These are phyloP conservation scores for Strigomonas culicis DNA, from an alignment of 208 protist species.

Conservation along the genomic window DNA sequence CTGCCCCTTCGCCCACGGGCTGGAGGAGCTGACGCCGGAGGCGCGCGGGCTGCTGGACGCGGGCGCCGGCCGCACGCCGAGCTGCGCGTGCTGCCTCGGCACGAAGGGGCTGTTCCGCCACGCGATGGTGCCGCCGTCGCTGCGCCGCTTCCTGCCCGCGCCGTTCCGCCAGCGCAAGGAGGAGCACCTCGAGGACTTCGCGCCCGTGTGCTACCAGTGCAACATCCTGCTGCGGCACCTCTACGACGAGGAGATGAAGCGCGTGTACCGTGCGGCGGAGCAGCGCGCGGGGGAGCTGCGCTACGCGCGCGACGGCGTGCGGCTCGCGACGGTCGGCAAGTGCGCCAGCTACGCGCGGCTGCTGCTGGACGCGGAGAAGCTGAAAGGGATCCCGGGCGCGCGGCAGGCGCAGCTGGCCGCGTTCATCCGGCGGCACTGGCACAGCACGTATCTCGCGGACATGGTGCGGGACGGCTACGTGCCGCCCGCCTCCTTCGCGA, in stretches of 20 bases:
- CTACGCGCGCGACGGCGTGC: not conserved
- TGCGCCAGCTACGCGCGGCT: constrained; percentile 31
- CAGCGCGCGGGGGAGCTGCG: not conserved
- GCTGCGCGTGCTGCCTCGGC: constrained; percentile 34
- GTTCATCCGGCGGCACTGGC: constrained; percentile 28
- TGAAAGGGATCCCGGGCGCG: constrained; percentile 14
- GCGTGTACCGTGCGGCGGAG: constrained; percentile 17
- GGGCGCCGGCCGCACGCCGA: constrained; percentile 7
- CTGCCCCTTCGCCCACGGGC: constrained; percentile 54
- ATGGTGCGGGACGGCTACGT: not conserved
- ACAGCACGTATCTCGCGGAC: constrained; percentile 21
- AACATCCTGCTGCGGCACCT: constrained; percentile 21
- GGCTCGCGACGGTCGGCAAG: constrained; percentile 15
- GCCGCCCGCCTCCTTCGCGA: not conserved
- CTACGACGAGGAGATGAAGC: constrained; percentile 29
- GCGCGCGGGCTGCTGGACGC: constrained; percentile 19
- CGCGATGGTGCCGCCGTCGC: constrained; percentile 39
- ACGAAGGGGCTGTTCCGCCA: constrained; percentile 26
- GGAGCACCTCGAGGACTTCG: constrained; percentile 21
- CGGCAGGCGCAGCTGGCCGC: constrained; percentile 19
- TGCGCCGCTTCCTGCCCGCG: constrained; percentile 28
- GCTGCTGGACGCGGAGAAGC: constrained; percentile 13
- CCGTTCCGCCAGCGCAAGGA: constrained; percentile 14
- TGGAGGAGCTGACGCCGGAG: constrained; percentile 31
- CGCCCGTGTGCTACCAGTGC: constrained; percentile 35